These are phyloP conservation scores for Delitschia confertaspora DNA, from an alignment of 495 filamentous ascomycete genomes.

Conservation along the genomic window DNA sequence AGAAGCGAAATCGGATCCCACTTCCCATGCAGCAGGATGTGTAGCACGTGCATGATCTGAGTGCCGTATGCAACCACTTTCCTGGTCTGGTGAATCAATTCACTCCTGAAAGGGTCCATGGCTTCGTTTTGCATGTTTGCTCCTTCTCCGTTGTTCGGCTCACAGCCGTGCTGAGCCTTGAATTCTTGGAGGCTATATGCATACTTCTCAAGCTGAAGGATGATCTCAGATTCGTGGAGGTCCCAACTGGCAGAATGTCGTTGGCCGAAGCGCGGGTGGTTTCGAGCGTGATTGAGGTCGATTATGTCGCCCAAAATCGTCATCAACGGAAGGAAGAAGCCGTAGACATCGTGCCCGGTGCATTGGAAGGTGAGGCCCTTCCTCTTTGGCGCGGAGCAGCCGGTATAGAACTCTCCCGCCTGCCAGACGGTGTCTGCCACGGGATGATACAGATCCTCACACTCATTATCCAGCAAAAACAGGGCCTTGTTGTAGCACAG, in stretches of 20 bases:
- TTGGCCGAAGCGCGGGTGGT: constrained; percentile 26
- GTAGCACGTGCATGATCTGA: constrained; percentile 51
- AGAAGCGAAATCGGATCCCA: constrained; percentile 53
- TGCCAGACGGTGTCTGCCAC: constrained; percentile 34
- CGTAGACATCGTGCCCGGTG: constrained; percentile 31
- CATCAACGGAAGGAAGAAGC: constrained; percentile 31
- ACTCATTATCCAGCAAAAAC: constrained; percentile 41
- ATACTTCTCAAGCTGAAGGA: constrained; percentile 19
- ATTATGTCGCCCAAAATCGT: constrained; percentile 32
- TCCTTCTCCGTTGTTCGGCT: constrained; percentile 2
- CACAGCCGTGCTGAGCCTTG: constrained; percentile 18
- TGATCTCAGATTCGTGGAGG: constrained; percentile 22
- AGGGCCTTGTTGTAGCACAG: constrained; percentile 45
- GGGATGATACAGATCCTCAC: constrained; percentile 33
- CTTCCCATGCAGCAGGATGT: constrained; percentile 49
- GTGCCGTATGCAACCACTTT: constrained; percentile 27
- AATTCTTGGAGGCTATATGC: constrained; percentile 24
- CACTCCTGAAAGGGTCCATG: constrained; percentile 10
- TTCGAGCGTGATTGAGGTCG: constrained; percentile 26
- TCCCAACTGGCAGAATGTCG: constrained; percentile 12
- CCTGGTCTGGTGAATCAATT: constrained; percentile 20
- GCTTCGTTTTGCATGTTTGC: constrained; percentile 1
- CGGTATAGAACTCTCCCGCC: constrained; percentile 21
- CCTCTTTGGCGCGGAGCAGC: constrained; percentile 1
- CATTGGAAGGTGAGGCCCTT: constrained; percentile 26